Evolutionary conservation across 106 monocot genomes (phyloP), one percentile per base, ranked within the genome.

Genomic region (Phalaenopsis equestris): DNA sequence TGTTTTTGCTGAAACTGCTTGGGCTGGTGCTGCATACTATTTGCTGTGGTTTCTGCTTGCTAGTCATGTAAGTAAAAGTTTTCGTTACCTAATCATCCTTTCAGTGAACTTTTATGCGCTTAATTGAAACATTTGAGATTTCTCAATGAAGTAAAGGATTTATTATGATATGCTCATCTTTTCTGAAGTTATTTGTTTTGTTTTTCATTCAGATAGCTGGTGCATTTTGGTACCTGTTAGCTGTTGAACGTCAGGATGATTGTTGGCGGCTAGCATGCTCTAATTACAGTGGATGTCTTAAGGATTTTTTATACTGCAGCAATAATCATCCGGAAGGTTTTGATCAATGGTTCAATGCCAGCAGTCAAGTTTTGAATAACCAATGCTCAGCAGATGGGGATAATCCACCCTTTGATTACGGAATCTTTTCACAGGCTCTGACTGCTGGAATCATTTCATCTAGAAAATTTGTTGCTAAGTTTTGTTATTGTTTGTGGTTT

Each of bases 401-500:
- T 23, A 70, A 70, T 70, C 70, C 39, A 39, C 67, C 48, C 14
- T 94, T 94, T 78, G 80, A 89, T 76, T 94, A 84, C 76, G 94
- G 94, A 36, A 93, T 96, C 55, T 96, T 88, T 81, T 10, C 18
- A 70, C 88, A 86, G 49, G 88, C 93, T 79, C 48, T 93, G 75
- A 82, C 16, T 11, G 89, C 91, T 86, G 87, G 87, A 36, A 76
- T 96, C 38, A 58, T 88, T 76, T 78, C 84, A 81, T 87, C 93
- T 15, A 77, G 72, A 23, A 84, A 84, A 39, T 96, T 96, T 55
- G 8, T 88, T 41, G 70, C 91, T 41, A 96, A 96, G 73, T 83
- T 88, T 67, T 87, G 77, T 67, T 96, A 90, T 68, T 96, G 93
- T 85, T 82, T 93, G 58, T 93, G 96, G 96, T 96, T 93, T 93